Conservation (phyloP, 2,329 filamentous ascomycete species). For the Hymenoscyphus albidus region DNA sequence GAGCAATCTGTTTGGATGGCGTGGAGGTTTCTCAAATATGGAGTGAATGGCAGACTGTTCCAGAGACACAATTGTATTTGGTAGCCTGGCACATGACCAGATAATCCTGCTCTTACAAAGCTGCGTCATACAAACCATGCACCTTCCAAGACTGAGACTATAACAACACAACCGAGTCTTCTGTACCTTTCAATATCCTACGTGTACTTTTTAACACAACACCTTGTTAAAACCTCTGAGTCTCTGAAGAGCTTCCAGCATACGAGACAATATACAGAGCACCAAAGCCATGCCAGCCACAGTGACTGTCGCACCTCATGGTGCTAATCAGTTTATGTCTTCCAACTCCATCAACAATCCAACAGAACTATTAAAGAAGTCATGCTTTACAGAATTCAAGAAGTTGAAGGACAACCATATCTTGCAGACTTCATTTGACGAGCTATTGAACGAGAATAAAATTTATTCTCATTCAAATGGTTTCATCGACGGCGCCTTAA, state of each 20-base stretch:
- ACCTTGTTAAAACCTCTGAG: background rate
- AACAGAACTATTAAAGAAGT: background rate
- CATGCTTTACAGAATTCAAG: background rate
- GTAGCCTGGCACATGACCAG: no score
- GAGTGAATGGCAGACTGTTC: no score
- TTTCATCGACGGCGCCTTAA: conserved; percentile 37
- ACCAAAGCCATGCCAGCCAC: conserved; percentile 2
- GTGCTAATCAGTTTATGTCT: conserved; percentile 4
- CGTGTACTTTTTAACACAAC: background rate
- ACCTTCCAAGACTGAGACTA: no score
- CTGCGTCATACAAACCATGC: no score
- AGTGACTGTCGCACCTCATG: conserved; percentile 5
- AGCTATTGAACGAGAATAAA: background rate
- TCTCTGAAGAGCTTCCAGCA: no score
- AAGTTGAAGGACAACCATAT: background rate
- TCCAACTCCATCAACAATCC: background rate
- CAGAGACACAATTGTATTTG: no score
- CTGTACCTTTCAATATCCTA: no score
- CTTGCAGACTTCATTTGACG: background rate
- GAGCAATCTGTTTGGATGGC: no score
- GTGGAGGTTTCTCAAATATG: no score
- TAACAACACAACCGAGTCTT: no score
- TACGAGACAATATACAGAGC: background rate
- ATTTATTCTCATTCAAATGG: conserved; percentile 33
- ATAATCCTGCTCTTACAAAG: no score